Evolutionary conservation across 1,139 yeast species (phyloP).

Genomic region (Chernovozyma aurita): DNA sequence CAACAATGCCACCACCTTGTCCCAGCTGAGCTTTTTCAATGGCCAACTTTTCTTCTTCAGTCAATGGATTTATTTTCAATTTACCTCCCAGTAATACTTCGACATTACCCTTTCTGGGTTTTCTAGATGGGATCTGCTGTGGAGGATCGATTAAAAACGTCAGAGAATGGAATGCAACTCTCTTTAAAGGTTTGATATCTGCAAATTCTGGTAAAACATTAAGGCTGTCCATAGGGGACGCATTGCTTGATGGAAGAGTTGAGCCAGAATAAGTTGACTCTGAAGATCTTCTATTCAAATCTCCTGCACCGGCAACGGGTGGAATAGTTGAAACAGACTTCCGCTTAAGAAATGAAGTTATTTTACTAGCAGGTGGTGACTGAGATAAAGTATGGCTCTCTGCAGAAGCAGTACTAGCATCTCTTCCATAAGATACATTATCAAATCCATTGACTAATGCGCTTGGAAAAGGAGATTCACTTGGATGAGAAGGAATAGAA

Average conservation of each 20-base stretch:
- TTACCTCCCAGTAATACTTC: constrained; percentile 60
- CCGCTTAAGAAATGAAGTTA: constrained; percentile 26
- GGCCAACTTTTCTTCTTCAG: constrained; percentile 53
- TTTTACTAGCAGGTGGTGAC: constrained; percentile 11
- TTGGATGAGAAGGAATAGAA: constrained; percentile 15
- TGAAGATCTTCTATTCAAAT: constrained; percentile 13
- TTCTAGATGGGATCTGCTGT: constrained; percentile 62
- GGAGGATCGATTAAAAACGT: constrained; percentile 73
- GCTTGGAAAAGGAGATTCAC: constrained; percentile 42
- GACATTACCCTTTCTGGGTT: constrained; percentile 68
- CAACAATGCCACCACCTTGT: constrained; percentile 69
- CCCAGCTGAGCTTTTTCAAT: constrained; percentile 45
- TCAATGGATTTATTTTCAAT: constrained; percentile 54
- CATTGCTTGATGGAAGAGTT: neutral
- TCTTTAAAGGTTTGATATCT: constrained; percentile 44
- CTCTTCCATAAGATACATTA: constrained; percentile 9
- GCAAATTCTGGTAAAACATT: constrained; percentile 21
- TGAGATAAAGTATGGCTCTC: neutral
- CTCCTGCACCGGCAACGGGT: constrained; percentile 13
- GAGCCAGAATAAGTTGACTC: constrained; percentile 8
- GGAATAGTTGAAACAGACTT: constrained; percentile 13
- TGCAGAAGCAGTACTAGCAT: constrained; percentile 1
- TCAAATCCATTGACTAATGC: constrained; percentile 30
- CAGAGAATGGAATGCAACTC: constrained; percentile 70
- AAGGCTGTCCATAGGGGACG: constrained; percentile 13